Evolutionary conservation across 179 eudicot genomes (phyloP).

Genomic region (Carnegiea gigantea): DNA sequence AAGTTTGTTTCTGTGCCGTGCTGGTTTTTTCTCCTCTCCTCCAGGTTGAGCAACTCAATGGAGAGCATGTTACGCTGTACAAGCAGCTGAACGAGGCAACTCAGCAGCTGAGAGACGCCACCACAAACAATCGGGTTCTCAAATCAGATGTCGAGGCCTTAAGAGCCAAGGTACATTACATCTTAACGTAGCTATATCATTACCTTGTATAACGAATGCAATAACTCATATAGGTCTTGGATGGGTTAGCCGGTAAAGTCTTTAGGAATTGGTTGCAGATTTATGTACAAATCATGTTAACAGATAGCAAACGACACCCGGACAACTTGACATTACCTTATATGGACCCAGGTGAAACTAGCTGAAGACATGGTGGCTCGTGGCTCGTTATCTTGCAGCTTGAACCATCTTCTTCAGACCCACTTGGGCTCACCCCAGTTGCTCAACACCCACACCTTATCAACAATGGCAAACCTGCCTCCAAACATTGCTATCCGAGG

Average conservation of each 20-base stretch:
- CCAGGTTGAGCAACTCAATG: slow-evolving; percentile 74
- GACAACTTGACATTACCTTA: neutral
- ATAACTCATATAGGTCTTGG: neutral
- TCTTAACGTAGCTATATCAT: neutral
- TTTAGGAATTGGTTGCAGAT: neutral
- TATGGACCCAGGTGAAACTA: slow-evolving; percentile 61
- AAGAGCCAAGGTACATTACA: slow-evolving; percentile 76
- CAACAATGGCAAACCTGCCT: slow-evolving; percentile 30
- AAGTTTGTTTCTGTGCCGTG: neutral
- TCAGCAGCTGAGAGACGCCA: slow-evolving; percentile 75
- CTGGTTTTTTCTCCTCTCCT: no score
- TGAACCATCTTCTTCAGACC: slow-evolving; percentile 59
- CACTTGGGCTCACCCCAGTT: slow-evolving; percentile 43
- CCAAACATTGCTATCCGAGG: slow-evolving; percentile 46
- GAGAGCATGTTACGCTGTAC: slow-evolving; percentile 58
- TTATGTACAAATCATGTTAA: no score
- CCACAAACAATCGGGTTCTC: slow-evolving; percentile 83
- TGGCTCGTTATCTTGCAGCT: slow-evolving; percentile 56
- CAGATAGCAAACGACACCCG: neutral
- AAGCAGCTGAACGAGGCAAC: slow-evolving; percentile 72
- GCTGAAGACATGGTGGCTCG: slow-evolving; percentile 81
- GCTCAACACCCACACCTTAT: slow-evolving; percentile 28
- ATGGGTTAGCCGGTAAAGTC: neutral
- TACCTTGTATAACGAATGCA: neutral
- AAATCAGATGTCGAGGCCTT: slow-evolving; percentile 94